These are phyloP conservation scores for Cercophora sp. DNA, from an alignment of 495 filamentous ascomycete species.

Conservation along the genomic window DNA sequence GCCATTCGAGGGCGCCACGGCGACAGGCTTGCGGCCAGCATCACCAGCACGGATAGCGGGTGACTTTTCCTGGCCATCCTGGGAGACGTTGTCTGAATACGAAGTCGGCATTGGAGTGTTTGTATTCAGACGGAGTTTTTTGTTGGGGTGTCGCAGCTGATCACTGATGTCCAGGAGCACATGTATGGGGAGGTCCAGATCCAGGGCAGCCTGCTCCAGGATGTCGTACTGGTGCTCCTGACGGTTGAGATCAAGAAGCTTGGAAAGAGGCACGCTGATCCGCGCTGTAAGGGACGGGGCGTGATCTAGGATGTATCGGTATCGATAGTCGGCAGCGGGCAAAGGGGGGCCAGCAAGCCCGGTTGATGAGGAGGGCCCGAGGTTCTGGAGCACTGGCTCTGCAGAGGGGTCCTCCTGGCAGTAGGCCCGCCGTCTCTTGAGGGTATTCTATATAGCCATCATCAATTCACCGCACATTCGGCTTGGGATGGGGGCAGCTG, in stretches of 20 bases:
- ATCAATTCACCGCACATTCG: conserved; percentile 43
- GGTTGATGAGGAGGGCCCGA: conserved; percentile 27
- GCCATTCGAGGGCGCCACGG: conserved; percentile 18
- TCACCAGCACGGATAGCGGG: conserved; percentile 19
- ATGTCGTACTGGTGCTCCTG: conserved; percentile 32
- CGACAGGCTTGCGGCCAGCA: conserved; percentile 19
- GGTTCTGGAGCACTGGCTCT: conserved; percentile 36
- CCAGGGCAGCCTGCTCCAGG: conserved; percentile 33
- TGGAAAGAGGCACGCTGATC: conserved; percentile 25
- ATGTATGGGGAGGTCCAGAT: conserved; percentile 14
- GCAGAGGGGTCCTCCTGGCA: conserved; percentile 37
- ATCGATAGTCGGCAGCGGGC: conserved; percentile 26
- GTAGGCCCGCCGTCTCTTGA: conserved; percentile 46
- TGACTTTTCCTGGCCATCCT: conserved; percentile 36
- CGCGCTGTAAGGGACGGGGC: conserved; percentile 25
- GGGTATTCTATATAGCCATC: conserved; percentile 46
- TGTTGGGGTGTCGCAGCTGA: conserved; percentile 23
- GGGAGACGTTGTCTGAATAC: conserved; percentile 16
- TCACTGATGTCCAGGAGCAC: conserved; percentile 17
- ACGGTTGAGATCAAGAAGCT: conserved; percentile 27
- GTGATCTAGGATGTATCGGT: conserved; percentile 39
- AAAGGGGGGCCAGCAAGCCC: conserved; percentile 27
- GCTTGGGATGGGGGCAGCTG: conserved; percentile 16
- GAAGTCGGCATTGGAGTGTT: conserved; percentile 25
- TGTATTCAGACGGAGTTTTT: conserved; percentile 35